phyloP scores from a whole-genome alignment of 2,329 filamentous ascomycete genomes.

The Eutypella sp. region DNA sequence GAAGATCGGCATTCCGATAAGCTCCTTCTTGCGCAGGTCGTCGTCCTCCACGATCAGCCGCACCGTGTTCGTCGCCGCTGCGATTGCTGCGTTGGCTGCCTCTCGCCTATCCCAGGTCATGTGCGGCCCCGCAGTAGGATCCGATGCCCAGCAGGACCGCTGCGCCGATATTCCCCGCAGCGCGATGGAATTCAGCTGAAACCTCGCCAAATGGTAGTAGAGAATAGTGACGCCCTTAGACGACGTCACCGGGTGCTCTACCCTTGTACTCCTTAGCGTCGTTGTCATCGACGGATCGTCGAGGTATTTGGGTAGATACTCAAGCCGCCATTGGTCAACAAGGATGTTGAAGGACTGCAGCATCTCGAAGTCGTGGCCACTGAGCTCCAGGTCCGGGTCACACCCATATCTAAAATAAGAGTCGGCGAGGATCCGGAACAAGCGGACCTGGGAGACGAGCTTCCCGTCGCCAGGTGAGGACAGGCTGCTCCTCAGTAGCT shows the following conservation, averaged over 20 bases:
- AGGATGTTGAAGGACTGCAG: constrained; percentile 9
- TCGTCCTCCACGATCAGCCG: constrained; percentile 9
- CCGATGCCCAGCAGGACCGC: neutral
- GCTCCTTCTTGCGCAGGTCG: constrained; percentile 8
- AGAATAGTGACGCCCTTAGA: constrained; percentile 7
- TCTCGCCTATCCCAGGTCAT: constrained; percentile 13
- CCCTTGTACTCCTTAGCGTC: neutral
- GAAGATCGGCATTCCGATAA: constrained; percentile 13
- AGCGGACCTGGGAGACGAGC: constrained; percentile 7
- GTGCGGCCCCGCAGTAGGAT: constrained; percentile 4
- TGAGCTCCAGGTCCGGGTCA: constrained; percentile 9
- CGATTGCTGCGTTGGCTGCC: constrained; percentile 11
- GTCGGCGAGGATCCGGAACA: constrained; percentile 10
- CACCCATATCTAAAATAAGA: constrained; percentile 10
- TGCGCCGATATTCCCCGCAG: constrained; percentile 6
- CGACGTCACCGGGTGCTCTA: neutral
- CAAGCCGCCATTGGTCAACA: constrained; percentile 10
- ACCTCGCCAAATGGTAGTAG: constrained; percentile 11
- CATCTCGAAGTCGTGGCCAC: constrained; percentile 3
- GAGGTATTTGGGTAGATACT: constrained; percentile 4
- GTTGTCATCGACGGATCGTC: neutral
- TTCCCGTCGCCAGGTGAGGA: constrained; percentile 6
- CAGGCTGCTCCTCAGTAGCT: constrained; percentile 7
- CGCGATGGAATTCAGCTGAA: constrained; percentile 12
- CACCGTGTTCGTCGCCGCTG: constrained; percentile 9